Evolutionary conservation across 164 flowering plant genomes (phyloP), one percentile per base, ranked within the genome.

Genomic region (Nymphaea thermarum): DNA sequence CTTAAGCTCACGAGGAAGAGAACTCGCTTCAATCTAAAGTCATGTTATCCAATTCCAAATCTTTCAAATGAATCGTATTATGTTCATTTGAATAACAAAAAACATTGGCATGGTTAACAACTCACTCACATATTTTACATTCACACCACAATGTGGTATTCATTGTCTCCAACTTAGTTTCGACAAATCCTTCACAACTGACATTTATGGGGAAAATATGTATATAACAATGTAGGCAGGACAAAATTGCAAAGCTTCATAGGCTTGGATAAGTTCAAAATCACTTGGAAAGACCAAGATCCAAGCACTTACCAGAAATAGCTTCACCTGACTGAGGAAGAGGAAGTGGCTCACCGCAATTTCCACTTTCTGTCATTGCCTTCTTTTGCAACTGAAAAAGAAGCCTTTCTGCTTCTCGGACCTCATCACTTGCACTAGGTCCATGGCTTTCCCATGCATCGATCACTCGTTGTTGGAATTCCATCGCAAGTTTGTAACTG

Each of bases 371-470:
- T 64, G 65, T 60, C 36, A 65, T 44, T 42, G 79, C 85, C 67
- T 83, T 81, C 63, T 68, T 66, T 67, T 82, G 80, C 18, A 83
- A 71, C 65, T 80, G 80, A 70, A 80, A 81, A 12, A 85, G 82
- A 69, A 82, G 66, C 47, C 77, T 72, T 42, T 47, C 71, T 25
- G 87, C 89, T 78, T 82, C 89, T 67, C 71, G 75, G 3, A 74
- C 67, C 43, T 80, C 84, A 63, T 83, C 85, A 43, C 63, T 43
- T 53, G 79, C 82, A 64, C 68, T 76, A 43, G 82, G 77, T 57
- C 89, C 89, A 65, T 80, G 84, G 70, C 80, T 80, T 64, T 74
- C 79, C 83, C 79, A 83, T 45, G 78, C 82, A 70, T 83, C 84
- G 44, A 85, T 70, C 66, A 71, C 87, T 57, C 69, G 73, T 74